Conservation (phyloP, 2,329 filamentous ascomycete genomes). For the Rutstroemia sp. region DNA sequence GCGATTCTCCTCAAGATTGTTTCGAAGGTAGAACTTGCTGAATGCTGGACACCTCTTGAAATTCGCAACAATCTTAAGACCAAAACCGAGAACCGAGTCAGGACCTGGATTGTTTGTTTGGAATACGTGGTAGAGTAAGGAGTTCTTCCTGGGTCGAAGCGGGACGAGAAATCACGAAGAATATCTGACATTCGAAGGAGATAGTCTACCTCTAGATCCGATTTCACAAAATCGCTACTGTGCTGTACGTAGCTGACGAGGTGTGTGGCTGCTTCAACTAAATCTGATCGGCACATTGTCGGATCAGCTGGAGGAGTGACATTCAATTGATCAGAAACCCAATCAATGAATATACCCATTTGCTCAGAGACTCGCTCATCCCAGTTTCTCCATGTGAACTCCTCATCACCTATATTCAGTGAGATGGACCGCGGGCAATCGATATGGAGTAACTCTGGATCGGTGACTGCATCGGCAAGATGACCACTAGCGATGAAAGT, state of each 20-base stretch:
- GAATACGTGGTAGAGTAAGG: background rate
- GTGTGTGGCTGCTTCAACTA: constrained; percentile 14
- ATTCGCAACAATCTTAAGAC: constrained; percentile 36
- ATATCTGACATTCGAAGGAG: constrained; percentile 25
- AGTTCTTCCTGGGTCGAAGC: constrained; percentile 6
- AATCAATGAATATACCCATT: constrained; percentile 54
- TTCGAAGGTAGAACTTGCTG: constrained; percentile 36
- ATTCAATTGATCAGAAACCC: constrained; percentile 40
- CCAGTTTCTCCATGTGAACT: constrained; percentile 50
- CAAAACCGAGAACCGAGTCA: constrained; percentile 29
- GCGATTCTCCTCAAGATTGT: constrained; percentile 39
- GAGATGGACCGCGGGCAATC: constrained; percentile 28
- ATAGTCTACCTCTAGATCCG: constrained; percentile 16
- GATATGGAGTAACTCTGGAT: constrained; percentile 22
- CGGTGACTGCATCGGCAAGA: constrained; percentile 32
- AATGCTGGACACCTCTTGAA: constrained; percentile 26
- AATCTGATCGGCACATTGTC: constrained; percentile 5
- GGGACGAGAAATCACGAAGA: constrained; percentile 21
- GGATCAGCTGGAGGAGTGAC: background rate
- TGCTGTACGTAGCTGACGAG: constrained; percentile 27
- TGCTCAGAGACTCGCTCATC: constrained; percentile 52
- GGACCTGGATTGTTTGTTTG: constrained; percentile 14
- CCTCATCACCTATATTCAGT: constrained; percentile 41
- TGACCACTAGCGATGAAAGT: constrained; percentile 51
- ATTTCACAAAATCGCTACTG: constrained; percentile 15